Conservation (phyloP, 257 asterid species). For the Parsonsia alboflavescens region DNA sequence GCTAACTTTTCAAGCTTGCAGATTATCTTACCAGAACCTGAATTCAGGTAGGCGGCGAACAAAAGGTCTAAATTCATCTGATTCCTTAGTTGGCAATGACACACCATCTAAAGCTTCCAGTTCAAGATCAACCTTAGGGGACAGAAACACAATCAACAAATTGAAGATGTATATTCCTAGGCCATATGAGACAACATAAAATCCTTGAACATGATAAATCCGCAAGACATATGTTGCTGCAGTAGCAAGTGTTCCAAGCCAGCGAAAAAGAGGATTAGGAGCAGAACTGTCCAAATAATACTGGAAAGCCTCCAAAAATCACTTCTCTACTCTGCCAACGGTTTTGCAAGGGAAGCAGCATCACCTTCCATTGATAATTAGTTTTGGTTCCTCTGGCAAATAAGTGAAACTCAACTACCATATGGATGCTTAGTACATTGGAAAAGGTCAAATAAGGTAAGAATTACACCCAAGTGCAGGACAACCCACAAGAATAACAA, state of each 20-base stretch:
- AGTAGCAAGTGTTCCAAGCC: constrained; percentile 56
- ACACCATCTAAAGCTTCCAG: constrained; percentile 52
- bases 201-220: constrained; percentile 27
- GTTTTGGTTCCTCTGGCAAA: background rate
- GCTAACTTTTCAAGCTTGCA: background rate
- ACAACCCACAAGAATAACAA: too few relatives aligned
- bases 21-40: constrained; percentile 47
- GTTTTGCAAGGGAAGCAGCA: constrained; percentile 24
- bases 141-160: constrained; percentile 57
- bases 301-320: constrained; percentile 42
- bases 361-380: constrained; percentile 34
- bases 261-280: constrained; percentile 42
- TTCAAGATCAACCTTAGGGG: constrained; percentile 62
- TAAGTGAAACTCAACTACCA: background rate
- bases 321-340: constrained; percentile 46
- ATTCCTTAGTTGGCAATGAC: constrained; percentile 41
- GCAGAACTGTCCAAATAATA: constrained; percentile 49
- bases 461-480: too few relatives aligned
- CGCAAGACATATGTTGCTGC: constrained; percentile 49
- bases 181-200: constrained; percentile 18
- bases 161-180: constrained; percentile 39
- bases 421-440: background rate
- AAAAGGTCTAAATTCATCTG: constrained; percentile 52
- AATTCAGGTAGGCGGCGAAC: constrained; percentile 61
- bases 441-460: background rate